Base-by-base conservation (phyloP, 2,329 filamentous ascomycete genomes). In the Trichoderma aggressivum region DNA sequence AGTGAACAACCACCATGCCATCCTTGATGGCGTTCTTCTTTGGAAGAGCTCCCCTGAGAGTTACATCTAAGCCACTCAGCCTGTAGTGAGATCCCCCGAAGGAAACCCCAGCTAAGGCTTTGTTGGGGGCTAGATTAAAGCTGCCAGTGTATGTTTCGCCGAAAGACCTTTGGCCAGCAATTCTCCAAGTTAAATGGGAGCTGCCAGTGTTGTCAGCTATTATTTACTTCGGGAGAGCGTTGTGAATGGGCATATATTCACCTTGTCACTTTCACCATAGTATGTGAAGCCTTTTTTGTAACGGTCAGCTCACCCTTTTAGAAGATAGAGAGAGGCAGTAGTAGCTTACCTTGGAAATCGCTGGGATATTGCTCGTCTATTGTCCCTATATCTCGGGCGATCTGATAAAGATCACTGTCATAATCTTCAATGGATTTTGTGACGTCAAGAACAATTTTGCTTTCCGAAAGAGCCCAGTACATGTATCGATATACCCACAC, bases 401-500 rank as follows among this genome's bases (percentile, higher is more conserved):
- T 58, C 55, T 58, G 26, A 1, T 58, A 58, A 30, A 58, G 16
- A n/a, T 30, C 24, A 16, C 4, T 58, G 4, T 30, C 26, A 11
- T 58, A 58, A 16, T 58, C 55, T n/a, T 30, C 26, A 58, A 58
- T 30, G 7, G 55, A 30, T 3, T 58, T 58, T 16, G 55, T 58
- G 5, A 26, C 26, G 2, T 58, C 26, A 58, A 30, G 55, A 28
- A n/a, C 26, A 30, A 58, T 5, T 7, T 18, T 58, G 18, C 16
- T 58, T 8, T 58, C 55, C 8, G 12, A 16, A n/a, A 58, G 55
- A 58, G 55, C 26, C 55, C 55, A 58, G 26, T 58, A n/a, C n/a
- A n/a, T n/a, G n/a, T n/a, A 58, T n/a, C 55, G 55, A n/a, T 58
- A 58, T 58, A 26, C 55, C 55, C 55, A 58, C n/a, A 58, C 28